These are phyloP conservation scores for Aethionema arabicum DNA, from an alignment of 345 rosid species.

Conservation along the genomic window DNA sequence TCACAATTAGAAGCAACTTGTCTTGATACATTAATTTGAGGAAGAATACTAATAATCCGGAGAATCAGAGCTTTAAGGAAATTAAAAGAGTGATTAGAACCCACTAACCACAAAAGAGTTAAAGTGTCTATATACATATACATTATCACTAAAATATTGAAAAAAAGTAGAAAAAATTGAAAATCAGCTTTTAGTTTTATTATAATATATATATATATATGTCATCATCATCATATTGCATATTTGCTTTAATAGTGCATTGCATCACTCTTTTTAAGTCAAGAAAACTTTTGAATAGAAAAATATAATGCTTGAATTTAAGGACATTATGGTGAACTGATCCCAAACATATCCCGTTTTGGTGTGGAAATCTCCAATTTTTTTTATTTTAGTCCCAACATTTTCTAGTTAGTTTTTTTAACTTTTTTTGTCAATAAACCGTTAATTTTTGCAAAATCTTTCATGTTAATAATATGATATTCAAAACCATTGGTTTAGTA, in stretches of 20 bases:
- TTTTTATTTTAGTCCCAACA: no score
- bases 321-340: no score
- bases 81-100: constrained; percentile 22
- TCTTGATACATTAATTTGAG: background rate
- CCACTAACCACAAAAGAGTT: constrained; percentile 30
- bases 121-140: constrained; percentile 21
- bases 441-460: no score
- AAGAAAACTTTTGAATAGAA: no score
- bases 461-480: no score
- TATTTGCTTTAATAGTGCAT: constrained; percentile 28
- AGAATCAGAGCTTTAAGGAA: constrained; percentile 1
- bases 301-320: no score
- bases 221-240: constrained; percentile 21
- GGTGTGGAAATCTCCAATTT: no score
- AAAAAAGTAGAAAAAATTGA: constrained; percentile 12
- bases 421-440: no score
- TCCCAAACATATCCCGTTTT: no score
- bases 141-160: constrained; percentile 4
- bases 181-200: constrained; percentile 25
- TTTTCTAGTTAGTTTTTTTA: no score
- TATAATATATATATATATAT: background rate
- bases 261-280: constrained; percentile 3
- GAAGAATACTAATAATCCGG: background rate
- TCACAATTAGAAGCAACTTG: background rate
- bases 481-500: no score